These are phyloP conservation scores for Populus nigra DNA, from an alignment of 345 rosid species.

Conservation along the genomic window DNA sequence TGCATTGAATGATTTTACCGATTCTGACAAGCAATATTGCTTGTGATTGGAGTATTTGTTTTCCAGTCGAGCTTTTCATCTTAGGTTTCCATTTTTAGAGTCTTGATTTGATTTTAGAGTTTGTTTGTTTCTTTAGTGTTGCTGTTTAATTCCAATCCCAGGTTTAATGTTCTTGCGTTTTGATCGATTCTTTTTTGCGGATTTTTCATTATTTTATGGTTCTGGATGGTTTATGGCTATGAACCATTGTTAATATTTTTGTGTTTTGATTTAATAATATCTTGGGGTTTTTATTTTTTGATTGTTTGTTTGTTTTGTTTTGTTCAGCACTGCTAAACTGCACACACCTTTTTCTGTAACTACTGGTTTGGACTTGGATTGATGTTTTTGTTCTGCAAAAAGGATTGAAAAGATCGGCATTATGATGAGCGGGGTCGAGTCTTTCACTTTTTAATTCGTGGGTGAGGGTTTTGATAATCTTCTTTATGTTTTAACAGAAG, in stretches of 20 bases:
- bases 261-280: background rate
- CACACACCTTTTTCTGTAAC: background rate
- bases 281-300: background rate
- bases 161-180: background rate
- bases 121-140: background rate
- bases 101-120: background rate
- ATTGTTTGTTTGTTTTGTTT: background rate
- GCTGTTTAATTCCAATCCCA: background rate
- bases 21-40: background rate
- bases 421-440: background rate
- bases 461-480: background rate
- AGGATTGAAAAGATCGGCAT: background rate
- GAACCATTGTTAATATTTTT: background rate
- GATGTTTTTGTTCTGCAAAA: background rate
- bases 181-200: background rate
- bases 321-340: background rate
- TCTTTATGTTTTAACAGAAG: too few species aligned
- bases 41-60: background rate
- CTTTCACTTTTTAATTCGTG: background rate
- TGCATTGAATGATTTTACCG: background rate
- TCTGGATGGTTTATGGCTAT: background rate
- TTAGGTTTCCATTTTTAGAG: background rate
- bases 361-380: background rate
- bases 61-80: background rate
- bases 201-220: background rate